phyloP scores from a whole-genome alignment of 352 stramenopile genomes.

The Thalassiosira ordinaria region DNA sequence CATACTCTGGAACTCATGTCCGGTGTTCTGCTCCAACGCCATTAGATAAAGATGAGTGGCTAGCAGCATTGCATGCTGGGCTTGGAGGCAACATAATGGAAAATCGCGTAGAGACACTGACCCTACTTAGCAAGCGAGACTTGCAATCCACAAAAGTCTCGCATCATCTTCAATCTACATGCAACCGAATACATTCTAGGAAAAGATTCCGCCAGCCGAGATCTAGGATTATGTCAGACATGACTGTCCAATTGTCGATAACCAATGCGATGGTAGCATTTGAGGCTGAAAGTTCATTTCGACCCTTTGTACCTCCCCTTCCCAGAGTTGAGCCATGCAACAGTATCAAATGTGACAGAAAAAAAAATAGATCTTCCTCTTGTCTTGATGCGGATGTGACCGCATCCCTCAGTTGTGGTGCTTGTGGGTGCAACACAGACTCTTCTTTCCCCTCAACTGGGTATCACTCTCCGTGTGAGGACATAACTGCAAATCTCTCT shows the following conservation, averaged over 20 bases:
- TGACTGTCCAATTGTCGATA: constrained; percentile 42
- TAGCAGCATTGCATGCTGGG: constrained; percentile 71
- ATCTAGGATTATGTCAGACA: constrained; percentile 19
- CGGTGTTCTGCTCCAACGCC: constrained; percentile 63
- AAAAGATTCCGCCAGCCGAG: not conserved
- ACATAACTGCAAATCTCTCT: constrained; percentile 24
- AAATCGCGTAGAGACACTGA: constrained; percentile 50
- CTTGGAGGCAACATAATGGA: constrained; percentile 63
- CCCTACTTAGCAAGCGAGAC: constrained; percentile 11
- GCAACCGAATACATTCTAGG: not conserved
- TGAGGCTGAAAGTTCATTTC: constrained; percentile 30
- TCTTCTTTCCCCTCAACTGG: constrained; percentile 10
- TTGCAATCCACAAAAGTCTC: not conserved
- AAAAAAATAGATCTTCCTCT: constrained; percentile 6
- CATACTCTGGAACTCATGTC: constrained; percentile 77
- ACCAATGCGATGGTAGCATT: constrained; percentile 20
- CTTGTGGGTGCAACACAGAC: not conserved
- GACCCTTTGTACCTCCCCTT: constrained; percentile 36
- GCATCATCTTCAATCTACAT: not conserved
- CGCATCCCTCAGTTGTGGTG: not conserved
- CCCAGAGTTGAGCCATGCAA: constrained; percentile 12
- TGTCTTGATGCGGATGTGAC: not conserved
- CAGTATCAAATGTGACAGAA: not conserved
- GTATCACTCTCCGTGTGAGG: constrained; percentile 44
- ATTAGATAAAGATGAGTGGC: constrained; percentile 75